These are phyloP conservation scores for Globisporangium emineosum DNA, from an alignment of 352 stramenopile species.

Conservation along the genomic window DNA sequence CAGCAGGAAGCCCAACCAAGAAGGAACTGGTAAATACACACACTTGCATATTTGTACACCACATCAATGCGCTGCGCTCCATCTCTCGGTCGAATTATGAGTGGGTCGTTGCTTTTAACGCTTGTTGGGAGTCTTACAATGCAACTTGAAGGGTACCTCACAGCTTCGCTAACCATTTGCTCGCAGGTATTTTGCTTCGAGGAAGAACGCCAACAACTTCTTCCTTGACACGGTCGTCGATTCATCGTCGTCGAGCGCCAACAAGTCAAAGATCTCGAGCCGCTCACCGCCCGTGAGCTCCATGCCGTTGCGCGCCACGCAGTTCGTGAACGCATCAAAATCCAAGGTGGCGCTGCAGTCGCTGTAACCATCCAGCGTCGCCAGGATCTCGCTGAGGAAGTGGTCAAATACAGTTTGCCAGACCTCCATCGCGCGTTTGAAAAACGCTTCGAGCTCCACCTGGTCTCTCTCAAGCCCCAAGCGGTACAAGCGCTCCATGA, in stretches of 20 bases:
- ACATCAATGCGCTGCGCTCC: not conserved
- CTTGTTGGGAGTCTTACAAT: too few species aligned
- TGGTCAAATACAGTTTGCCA: conserved; percentile 43
- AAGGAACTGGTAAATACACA: not conserved
- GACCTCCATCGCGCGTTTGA: conserved; percentile 33
- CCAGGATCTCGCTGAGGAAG: conserved; percentile 25
- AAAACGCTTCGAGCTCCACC: conserved; percentile 41
- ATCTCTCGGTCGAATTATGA: too few species aligned
- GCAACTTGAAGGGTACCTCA: too few species aligned
- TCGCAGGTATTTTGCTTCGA: conserved; percentile 28
- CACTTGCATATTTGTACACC: not conserved
- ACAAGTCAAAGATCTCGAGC: conserved; percentile 53
- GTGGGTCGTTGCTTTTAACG: too few species aligned
- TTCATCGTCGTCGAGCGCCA: conserved; percentile 37
- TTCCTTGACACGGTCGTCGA: conserved; percentile 23
- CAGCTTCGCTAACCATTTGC: not conserved
- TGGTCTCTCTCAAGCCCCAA: conserved; percentile 36
- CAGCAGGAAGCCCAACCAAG: not conserved
- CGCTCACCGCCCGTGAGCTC: conserved; percentile 55
- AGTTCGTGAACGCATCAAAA: conserved; percentile 36
- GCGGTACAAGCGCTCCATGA: conserved; percentile 41
- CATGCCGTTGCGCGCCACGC: conserved; percentile 29
- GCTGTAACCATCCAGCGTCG: conserved; percentile 16
- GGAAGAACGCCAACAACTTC: conserved; percentile 23
- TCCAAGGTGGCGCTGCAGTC: conserved; percentile 24